These are phyloP conservation scores for Nicotiana sylvestris DNA, from an alignment of 257 asterid species.

Conservation along the genomic window DNA sequence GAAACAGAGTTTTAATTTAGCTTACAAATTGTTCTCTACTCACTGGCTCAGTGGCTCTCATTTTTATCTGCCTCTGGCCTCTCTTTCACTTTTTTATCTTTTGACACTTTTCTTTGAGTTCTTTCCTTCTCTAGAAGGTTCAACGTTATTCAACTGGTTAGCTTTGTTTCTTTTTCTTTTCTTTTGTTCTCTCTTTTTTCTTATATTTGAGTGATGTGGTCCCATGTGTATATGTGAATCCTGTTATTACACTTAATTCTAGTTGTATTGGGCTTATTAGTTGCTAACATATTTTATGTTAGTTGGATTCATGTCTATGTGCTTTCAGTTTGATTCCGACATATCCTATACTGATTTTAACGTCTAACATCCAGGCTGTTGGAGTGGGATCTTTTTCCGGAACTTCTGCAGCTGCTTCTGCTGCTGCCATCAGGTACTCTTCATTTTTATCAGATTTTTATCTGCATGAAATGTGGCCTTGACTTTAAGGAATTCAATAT, in stretches of 20 bases:
- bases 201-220: background rate
- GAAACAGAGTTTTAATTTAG: background rate
- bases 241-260: background rate
- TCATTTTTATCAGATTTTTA: background rate
- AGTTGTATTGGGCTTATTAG: background rate
- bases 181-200: background rate
- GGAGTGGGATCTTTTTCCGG: constrained; percentile 94
- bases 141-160: background rate
- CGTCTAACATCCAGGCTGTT: constrained; percentile 63
- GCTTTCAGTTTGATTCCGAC: constrained; percentile 13
- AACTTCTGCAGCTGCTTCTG: constrained; percentile 81
- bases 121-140: background rate
- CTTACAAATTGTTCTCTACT: background rate
- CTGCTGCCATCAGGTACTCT: constrained; percentile 85
- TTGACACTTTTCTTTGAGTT: constrained; percentile 1
- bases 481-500: background rate
- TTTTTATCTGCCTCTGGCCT: background rate
- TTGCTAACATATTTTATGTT: background rate
- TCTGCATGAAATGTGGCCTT: background rate
- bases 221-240: background rate
- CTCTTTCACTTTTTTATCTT: background rate
- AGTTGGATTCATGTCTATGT: background rate
- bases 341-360: constrained; percentile 20
- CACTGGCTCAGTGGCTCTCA: background rate
- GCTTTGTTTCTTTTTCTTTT: background rate